Evolutionary conservation across 1,139 yeast species (phyloP), one percentile per base, ranked within the genome.

Genomic region (Kluyveromyces sp.): DNA sequence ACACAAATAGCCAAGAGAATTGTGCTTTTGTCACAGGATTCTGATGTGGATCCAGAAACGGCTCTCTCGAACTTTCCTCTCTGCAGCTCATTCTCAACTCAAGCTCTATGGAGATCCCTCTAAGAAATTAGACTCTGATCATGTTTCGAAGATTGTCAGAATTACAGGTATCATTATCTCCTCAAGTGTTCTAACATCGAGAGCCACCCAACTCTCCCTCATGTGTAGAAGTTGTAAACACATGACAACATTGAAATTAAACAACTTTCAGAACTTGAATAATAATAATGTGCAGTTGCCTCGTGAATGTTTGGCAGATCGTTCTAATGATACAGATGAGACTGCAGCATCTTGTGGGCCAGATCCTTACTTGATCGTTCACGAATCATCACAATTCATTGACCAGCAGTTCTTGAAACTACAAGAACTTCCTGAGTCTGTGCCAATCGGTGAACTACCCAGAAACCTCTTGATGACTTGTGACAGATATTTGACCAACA

Each of bases 371-470:
- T 79, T 87, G 35, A 85, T 94, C 51, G 92, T 88, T 37, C 98
- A 92, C 65, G 97, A 92, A 63, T 86, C 88, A 61, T 89, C 97
- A 1, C 73, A 78, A 21, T 94, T 90, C 63, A 84, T 92, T 48
- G 98, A 94, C 66, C 97, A 94, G 64, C 99, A 94, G 66, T 81
- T 85, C 28, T 74, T 94, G 60, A 94, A 94, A 64, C 73, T 94
- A 46, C 99, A 92, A 65, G 99, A 92, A 63, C 77, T 95, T 15
- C 97, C 98, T 10, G 98, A 92, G 64, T 85, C 87, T 83, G 97
- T 92, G 1, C 99, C 98, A 2, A 96, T 92, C 25, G 98, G 99
- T 53, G 99, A 92, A 70, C 84, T 92, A 90, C 99, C 99, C 10
- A 79, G 99, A 57, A 96, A 92, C 60, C 84, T 94, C 44, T 66